These are phyloP conservation scores for Trichoderma sp. DNA, from an alignment of 2,329 filamentous ascomycete species.

Conservation along the genomic window DNA sequence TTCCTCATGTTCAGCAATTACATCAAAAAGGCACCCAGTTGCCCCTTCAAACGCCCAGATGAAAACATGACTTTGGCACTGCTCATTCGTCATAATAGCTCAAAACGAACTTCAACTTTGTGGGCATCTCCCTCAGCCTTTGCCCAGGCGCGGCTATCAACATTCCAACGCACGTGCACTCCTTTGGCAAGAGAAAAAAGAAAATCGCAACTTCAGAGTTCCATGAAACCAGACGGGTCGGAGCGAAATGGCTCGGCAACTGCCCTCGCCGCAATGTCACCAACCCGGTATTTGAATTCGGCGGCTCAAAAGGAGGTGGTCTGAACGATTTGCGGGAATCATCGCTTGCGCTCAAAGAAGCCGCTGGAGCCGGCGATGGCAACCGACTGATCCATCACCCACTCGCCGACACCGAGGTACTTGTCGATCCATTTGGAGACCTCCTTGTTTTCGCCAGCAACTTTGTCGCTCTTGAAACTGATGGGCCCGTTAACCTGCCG, in stretches of 20 bases:
- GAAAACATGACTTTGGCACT: constrained; percentile 4
- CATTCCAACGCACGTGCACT: background rate
- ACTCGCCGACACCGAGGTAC: constrained; percentile 93
- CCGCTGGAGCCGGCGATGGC: constrained; percentile 83
- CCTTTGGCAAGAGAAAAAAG: background rate
- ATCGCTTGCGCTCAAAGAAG: constrained; percentile 89
- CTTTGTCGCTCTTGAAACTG: constrained; percentile 84
- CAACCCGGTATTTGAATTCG: background rate
- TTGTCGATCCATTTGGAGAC: constrained; percentile 85
- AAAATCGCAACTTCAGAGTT: background rate
- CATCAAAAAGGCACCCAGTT: constrained; percentile 4
- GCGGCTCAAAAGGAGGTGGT: background rate
- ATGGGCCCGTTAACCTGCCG: constrained; percentile 35
- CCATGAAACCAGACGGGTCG: background rate
- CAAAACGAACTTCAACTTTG: background rate
- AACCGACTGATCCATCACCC: constrained; percentile 96
- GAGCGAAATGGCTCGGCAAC: background rate
- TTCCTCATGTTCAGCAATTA: constrained; percentile 18
- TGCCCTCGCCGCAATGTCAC: background rate
- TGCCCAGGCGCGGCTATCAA: background rate
- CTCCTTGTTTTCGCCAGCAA: constrained; percentile 76
- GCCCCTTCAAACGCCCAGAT: constrained; percentile 16
- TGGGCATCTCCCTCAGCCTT: background rate
- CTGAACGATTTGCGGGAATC: constrained; percentile 27
- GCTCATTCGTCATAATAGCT: constrained; percentile 12